Conservation (phyloP, 129 eudicot genomes). For the Pulicaria dysenterica region DNA sequence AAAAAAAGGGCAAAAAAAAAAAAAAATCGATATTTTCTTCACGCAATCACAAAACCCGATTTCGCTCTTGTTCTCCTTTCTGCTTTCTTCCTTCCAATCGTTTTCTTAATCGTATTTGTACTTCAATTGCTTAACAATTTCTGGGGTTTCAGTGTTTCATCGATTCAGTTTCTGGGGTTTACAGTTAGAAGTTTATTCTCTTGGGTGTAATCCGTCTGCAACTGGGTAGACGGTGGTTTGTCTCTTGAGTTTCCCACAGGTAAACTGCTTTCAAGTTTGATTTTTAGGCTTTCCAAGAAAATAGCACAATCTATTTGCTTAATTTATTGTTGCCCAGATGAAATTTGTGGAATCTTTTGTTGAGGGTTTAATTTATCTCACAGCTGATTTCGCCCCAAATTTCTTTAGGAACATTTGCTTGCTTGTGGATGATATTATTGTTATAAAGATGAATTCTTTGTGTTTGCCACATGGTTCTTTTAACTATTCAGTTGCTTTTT, state of each 20-base stretch:
- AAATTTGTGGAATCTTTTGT: slow-evolving; percentile 11
- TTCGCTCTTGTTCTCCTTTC: slow-evolving; percentile 23
- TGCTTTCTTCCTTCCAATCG: slow-evolving; percentile 30
- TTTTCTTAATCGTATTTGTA: slow-evolving; percentile 18
- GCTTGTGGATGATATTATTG: slow-evolving; percentile 1
- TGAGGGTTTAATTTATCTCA: slow-evolving; percentile 21
- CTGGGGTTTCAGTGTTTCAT: slow-evolving; percentile 24
- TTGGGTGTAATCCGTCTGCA: not conserved
- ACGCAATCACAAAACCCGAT: slow-evolving; percentile 41
- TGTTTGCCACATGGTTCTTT: not conserved
- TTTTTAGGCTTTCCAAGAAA: slow-evolving; percentile 6
- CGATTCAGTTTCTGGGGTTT: slow-evolving; percentile 37
- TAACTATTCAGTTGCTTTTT: not conserved
- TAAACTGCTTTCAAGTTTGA: slow-evolving; percentile 22
- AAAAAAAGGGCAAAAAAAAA: not conserved
- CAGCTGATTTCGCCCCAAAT: slow-evolving; percentile 35
- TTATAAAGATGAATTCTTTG: slow-evolving; percentile 20
- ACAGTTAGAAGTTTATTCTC: not conserved
- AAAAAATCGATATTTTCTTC: slow-evolving; percentile 21
- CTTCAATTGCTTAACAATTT: not conserved
- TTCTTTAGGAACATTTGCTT: not conserved
- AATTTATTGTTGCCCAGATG: slow-evolving; percentile 18
- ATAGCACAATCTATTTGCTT: not conserved
- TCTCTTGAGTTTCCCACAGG: slow-evolving; percentile 38
- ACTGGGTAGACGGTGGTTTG: slow-evolving; percentile 7